A percentile compares a stretch with the other conserved stretches of the same genome.
Conservation (phyloP, 2,329 filamentous ascomycete genomes). For the Calonectria pteridis region DNA sequence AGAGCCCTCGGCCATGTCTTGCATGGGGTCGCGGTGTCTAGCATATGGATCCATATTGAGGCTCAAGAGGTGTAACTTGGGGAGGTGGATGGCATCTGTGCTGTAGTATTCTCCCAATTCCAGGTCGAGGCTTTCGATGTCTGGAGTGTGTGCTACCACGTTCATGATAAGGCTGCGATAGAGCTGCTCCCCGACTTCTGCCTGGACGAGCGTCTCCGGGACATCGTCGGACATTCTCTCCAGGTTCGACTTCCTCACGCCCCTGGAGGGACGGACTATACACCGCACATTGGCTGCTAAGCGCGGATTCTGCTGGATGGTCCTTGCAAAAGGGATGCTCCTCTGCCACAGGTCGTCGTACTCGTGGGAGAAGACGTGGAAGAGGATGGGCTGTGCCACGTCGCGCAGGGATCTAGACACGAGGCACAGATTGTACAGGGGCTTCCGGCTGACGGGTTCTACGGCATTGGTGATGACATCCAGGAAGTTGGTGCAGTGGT, state of each 20-base stretch:
- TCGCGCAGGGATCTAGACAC: constrained; percentile 4
- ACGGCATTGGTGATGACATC: neutral
- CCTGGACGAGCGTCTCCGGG: neutral
- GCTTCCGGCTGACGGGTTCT: constrained; percentile 6
- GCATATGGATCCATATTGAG: neutral
- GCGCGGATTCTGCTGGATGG: neutral
- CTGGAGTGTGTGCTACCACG: neutral
- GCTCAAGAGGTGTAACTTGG: neutral
- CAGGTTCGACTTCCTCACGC: neutral
- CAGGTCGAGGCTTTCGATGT: constrained; percentile 1
- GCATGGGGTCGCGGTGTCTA: neutral
- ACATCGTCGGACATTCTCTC: neutral
- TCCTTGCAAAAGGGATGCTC: constrained; percentile 1
- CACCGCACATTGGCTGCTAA: constrained; percentile 1
- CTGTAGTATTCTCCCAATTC: neutral
- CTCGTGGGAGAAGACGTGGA: constrained; percentile 9
- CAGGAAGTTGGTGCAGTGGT: constrained; percentile 8
- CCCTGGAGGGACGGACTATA: neutral
- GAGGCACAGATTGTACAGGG: constrained; percentile 1
- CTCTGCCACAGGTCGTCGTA: neutral
- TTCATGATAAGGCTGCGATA: constrained; percentile 12
- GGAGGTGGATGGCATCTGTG: neutral
- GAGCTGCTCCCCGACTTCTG: neutral
- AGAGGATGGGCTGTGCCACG: constrained; percentile 11
- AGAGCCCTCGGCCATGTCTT: neutral